Evolutionary conservation across 441 rosid genomes (phyloP).

Genomic region (Raphanus hybrid): DNA sequence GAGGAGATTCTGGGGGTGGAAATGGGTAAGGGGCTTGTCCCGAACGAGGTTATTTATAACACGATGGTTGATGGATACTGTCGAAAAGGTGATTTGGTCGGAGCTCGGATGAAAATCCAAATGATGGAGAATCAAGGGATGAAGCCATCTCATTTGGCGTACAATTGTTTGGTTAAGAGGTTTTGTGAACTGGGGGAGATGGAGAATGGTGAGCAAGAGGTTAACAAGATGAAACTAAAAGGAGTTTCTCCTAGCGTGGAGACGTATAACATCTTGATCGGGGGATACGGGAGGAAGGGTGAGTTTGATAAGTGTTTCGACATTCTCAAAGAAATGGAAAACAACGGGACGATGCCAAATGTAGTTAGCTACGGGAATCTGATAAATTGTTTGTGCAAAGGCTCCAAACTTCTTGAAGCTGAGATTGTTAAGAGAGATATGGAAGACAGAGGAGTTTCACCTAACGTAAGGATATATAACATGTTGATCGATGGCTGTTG

Average conservation of each 20-base stretch:
- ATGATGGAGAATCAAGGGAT: slow-evolving; percentile 61
- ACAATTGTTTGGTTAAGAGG: slow-evolving; percentile 61
- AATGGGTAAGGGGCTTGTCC: slow-evolving; percentile 53
- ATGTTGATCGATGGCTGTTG: slow-evolving; percentile 71
- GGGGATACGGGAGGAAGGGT: slow-evolving; percentile 72
- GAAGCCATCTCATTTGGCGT: slow-evolving; percentile 61
- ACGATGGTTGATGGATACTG: slow-evolving; percentile 69
- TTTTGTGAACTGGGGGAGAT: slow-evolving; percentile 61
- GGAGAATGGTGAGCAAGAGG: slow-evolving; percentile 65
- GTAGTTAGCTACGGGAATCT: slow-evolving; percentile 74
- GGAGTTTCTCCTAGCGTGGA: slow-evolving; percentile 61
- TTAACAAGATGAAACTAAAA: slow-evolving; percentile 62
- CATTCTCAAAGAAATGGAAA: slow-evolving; percentile 81
- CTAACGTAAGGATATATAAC: slow-evolving; percentile 70
- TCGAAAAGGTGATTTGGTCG: slow-evolving; percentile 50
- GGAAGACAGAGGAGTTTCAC: slow-evolving; percentile 62
- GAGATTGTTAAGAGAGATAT: slow-evolving; percentile 69
- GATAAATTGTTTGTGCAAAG: slow-evolving; percentile 69
- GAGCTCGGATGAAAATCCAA: slow-evolving; percentile 52
- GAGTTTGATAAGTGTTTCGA: slow-evolving; percentile 67
- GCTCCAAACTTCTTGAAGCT: slow-evolving; percentile 79
- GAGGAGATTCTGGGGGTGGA: slow-evolving; percentile 59
- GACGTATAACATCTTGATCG: slow-evolving; percentile 67
- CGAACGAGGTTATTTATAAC: slow-evolving; percentile 59
- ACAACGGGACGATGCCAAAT: slow-evolving; percentile 58